Conservation (phyloP, 2,329 filamentous ascomycete species). For the Dactylellina leptospora region DNA sequence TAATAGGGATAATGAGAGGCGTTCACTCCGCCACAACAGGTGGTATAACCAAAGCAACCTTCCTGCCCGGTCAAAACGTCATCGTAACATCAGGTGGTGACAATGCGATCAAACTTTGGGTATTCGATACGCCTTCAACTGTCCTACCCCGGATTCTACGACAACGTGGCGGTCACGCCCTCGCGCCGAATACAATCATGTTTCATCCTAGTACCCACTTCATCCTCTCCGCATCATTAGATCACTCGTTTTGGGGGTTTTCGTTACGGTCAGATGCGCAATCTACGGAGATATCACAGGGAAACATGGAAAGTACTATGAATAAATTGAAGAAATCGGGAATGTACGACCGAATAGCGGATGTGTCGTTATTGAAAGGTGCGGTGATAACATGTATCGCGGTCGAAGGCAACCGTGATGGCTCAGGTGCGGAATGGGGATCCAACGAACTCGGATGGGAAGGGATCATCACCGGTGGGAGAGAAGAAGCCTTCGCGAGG, state of each 20-base stretch:
- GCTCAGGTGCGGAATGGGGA: slow-evolving; percentile 75
- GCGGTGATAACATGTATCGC: slow-evolving; percentile 92
- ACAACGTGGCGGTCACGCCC: slow-evolving; percentile 85
- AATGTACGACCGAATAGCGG: slow-evolving; percentile 71
- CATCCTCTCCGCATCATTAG: slow-evolving; percentile 79
- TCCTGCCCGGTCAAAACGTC: slow-evolving; percentile 86
- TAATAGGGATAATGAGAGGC: slow-evolving; percentile 84
- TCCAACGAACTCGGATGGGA: slow-evolving; percentile 79
- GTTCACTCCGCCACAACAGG: slow-evolving; percentile 84
- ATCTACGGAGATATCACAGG: slow-evolving; percentile 91
- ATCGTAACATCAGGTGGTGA: slow-evolving; percentile 89
- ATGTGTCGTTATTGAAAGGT: slow-evolving; percentile 72
- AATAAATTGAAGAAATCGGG: slow-evolving; percentile 86
- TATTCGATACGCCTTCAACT: slow-evolving; percentile 79
- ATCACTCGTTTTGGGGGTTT: slow-evolving; percentile 95
- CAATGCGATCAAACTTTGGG: slow-evolving; percentile 82
- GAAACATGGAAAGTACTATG: slow-evolving; percentile 60
- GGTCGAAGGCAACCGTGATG: slow-evolving; percentile 90
- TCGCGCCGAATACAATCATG: slow-evolving; percentile 79
- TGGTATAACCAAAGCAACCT: slow-evolving; percentile 87
- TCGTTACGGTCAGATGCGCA: slow-evolving; percentile 94
- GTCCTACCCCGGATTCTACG: slow-evolving; percentile 86
- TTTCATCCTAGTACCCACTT: slow-evolving; percentile 81
- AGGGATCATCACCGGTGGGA: slow-evolving; percentile 92
- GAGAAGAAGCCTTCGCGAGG: slow-evolving; percentile 80